A percentile compares a stretch with the other conserved stretches of the same genome.
phyloP scores from a whole-genome alignment of 192 early-diverging fungal species.

The Dispira parvispora region DNA sequence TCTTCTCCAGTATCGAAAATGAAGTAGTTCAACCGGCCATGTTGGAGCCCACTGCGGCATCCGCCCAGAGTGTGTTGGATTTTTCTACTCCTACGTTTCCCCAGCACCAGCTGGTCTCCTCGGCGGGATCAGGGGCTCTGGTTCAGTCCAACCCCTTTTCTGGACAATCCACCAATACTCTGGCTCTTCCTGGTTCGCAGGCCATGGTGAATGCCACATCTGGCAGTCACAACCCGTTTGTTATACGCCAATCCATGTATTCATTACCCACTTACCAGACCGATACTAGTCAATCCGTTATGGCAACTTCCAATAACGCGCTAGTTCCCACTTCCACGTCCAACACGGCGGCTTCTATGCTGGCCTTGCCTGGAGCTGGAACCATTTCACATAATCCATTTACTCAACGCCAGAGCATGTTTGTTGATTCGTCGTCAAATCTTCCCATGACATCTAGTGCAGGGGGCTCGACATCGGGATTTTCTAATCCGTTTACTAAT shows the following conservation, averaged over 20 bases:
- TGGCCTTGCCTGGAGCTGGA: too few relatives aligned
- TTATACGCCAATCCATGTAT: conserved; percentile 30
- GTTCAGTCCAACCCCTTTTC: conserved; percentile 18
- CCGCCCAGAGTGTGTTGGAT: neutral
- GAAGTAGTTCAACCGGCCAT: conserved; percentile 8
- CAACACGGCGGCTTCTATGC: too few relatives aligned
- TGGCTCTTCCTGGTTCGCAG: neutral
- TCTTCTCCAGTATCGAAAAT: conserved; percentile 33
- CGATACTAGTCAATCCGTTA: too few relatives aligned
- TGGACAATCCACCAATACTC: neutral
- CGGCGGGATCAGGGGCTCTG: conserved; percentile 7
- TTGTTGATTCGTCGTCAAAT: neutral
- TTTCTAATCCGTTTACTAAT: neutral
- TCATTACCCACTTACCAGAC: too few relatives aligned
- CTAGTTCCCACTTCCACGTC: too few relatives aligned
- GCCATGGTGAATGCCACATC: neutral
- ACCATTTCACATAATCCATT: neutral
- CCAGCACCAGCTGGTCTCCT: neutral
- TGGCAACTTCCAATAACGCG: too few relatives aligned
- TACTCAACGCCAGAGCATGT: conserved; percentile 7
- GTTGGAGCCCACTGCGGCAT: neutral
- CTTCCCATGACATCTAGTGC: neutral
- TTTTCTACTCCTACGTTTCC: neutral
- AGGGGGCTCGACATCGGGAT: neutral
- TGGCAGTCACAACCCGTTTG: conserved; percentile 21